Evolutionary conservation across 768 basidiomycete genomes (phyloP), one percentile per base, ranked within the genome.

Genomic region (Rhodotorula toruloides): DNA sequence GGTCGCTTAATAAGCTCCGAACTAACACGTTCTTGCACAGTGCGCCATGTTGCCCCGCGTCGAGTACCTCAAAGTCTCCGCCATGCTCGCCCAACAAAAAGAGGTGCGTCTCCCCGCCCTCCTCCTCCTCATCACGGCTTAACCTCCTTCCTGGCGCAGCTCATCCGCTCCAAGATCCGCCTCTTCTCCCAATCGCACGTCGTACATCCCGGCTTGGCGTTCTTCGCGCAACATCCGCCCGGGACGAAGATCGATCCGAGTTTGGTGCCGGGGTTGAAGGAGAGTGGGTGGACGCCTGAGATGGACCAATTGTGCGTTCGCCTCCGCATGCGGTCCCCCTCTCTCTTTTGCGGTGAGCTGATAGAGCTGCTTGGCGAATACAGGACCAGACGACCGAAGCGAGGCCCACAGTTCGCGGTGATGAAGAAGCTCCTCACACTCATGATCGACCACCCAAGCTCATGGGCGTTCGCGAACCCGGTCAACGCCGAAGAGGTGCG

Each of bases 1-100:
- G 7, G 22, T 43, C 44, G 12, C 10, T 13, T 21, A 21, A 22
- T 34, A 4, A 8, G 11, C 32, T 6, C n/a, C 29, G 19, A 16
- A 39, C 43, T 34, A 22, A 31, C 42, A n/a, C 29, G 4, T 32
- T 34, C 31, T 29, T 22, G 16, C 17, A 34, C 71, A 80, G 80
- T 99, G 96, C 75, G 87, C 87, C 11, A 87, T 99, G 89, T 78
- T 99, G n/a, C 85, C 83, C 57, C 90, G 89, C 76, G 85, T 98
- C 68, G 85, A 91, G 75, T 99, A 98, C 75, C 82, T 93, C 65
- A 82, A 88, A 71, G 91, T 90, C 66, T 81, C 84, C 37, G 84
- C 84, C 60, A 85, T 88, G 68, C 80, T 97, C 61, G 80, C 84
- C 8, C 81, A 80, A 65, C 96, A 99, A 79, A 87, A 91, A 74